A percentile compares a stretch with the other conserved stretches of the same genome.
These are phyloP conservation scores for Malus sieversii DNA, from an alignment of 306 rosid species.

Conservation along the genomic window DNA sequence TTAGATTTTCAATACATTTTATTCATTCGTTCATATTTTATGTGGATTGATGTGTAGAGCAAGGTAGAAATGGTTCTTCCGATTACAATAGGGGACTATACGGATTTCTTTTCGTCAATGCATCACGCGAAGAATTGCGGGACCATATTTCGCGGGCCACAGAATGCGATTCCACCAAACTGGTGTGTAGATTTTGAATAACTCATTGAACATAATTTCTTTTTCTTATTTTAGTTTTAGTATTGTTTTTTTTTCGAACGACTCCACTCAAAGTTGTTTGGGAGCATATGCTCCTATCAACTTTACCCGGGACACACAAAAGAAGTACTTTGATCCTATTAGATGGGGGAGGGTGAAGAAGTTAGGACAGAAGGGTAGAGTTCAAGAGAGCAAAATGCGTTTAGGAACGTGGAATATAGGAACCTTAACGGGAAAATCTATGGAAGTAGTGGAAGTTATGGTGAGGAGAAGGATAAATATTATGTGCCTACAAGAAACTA, in stretches of 20 bases:
- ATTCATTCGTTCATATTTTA: background rate
- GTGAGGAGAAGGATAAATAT: too few relatives aligned
- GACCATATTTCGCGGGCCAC: conserved; percentile 69
- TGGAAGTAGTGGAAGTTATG: too few relatives aligned
- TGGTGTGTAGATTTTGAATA: conserved; percentile 37
- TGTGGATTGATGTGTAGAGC: conserved; percentile 39
- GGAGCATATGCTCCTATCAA: too few relatives aligned
- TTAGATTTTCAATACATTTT: background rate
- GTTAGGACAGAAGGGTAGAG: too few relatives aligned
- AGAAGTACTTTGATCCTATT: too few relatives aligned
- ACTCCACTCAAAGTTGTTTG: too few relatives aligned
- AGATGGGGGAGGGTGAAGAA: too few relatives aligned
- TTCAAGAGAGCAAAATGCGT: too few relatives aligned
- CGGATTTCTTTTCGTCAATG: conserved; percentile 79
- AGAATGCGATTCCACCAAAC: conserved; percentile 53
- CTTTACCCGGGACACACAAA: too few relatives aligned
- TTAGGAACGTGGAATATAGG: too few relatives aligned
- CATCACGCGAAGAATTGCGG: conserved; percentile 89
- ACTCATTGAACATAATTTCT: background rate
- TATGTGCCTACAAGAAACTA: too few relatives aligned
- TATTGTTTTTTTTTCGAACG: conserved; percentile 4
- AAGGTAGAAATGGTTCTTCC: conserved; percentile 74
- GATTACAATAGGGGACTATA: conserved; percentile 74
- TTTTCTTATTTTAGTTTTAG: background rate
- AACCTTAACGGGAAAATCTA: too few relatives aligned